phyloP scores from a whole-genome alignment of 768 basidiomycete species.

The Crucibulum laeve region DNA sequence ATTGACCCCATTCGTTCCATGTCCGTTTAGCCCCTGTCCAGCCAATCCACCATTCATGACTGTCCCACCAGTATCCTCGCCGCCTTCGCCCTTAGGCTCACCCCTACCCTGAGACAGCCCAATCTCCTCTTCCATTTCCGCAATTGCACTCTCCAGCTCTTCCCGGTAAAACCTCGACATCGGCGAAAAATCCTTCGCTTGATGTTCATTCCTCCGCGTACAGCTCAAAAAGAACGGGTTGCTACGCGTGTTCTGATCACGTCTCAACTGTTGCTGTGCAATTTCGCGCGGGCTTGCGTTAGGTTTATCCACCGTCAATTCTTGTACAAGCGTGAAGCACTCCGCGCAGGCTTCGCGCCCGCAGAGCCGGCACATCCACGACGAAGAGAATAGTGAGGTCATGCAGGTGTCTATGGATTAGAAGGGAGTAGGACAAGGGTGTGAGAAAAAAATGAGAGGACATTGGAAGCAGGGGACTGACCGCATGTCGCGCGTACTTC shows the following conservation, averaged over 20 bases:
- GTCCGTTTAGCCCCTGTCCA: neutral
- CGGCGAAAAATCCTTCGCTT: constrained; percentile 64
- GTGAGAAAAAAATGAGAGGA: constrained; percentile 5
- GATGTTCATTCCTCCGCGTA: constrained; percentile 68
- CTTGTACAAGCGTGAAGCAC: constrained; percentile 69
- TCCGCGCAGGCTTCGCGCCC: constrained; percentile 87
- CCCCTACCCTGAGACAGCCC: constrained; percentile 13
- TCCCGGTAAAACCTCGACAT: constrained; percentile 69
- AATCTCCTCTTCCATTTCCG: constrained; percentile 62
- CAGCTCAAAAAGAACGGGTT: constrained; percentile 77
- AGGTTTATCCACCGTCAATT: constrained; percentile 52
- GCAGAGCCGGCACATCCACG: constrained; percentile 89
- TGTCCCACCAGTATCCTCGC: too few species aligned
- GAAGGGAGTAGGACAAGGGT: neutral
- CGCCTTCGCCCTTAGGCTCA: constrained; percentile 2
- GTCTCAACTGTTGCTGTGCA: constrained; percentile 41
- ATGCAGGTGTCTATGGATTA: constrained; percentile 75
- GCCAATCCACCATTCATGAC: too few species aligned
- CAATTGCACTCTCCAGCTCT: constrained; percentile 63
- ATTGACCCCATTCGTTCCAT: neutral
- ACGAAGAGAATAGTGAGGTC: constrained; percentile 87
- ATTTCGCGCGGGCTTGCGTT: constrained; percentile 44
- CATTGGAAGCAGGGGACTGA: constrained; percentile 27
- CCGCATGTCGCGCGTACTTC: constrained; percentile 86
- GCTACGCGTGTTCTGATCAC: constrained; percentile 57